Base-by-base conservation (phyloP, 257 asterid species). In the Handroanthus guayacan region DNA sequence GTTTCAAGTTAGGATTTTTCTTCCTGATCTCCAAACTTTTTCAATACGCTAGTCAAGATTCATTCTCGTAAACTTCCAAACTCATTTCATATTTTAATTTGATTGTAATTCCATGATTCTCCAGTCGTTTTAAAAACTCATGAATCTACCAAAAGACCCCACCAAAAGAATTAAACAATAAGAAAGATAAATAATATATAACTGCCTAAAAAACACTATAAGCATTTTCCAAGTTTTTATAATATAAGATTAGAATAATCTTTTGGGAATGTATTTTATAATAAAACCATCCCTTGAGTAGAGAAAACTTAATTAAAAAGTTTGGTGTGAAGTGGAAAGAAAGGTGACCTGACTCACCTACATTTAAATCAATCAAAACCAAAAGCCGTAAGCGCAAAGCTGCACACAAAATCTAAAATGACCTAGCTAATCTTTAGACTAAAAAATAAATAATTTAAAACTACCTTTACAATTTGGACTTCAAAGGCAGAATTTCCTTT, bases 391-490 rank as follows among this genome's bases (percentile, higher is more conserved):
- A 67, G 58, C 65, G 50, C 20, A 54, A 75, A 54, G 77, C 77
- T 68, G 43, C 11, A 18, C 25, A 45, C 31, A 47, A 71, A 74
- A 75, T 70, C 58, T 51, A 75, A 10, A 16, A 54, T 61, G 65
- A 41, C 65, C 75, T 39, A 51, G 76, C 82, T 72, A 69, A 72
- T 69, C 69, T 75, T 77, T 84, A 78, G 80, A 77, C 84, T 67
- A 74, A 69, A 62, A 44, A 7, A 5, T 12, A 54, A 51, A 14
- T 66, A 37, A 66, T 66, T 47, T 67, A 44, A 56, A 69, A 61
- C 82, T 44, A 43, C 60, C 88, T 84, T 68, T 80, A 67, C 78
- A 77, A 74, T 81, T 83, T 79, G 76, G 84, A 82, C 66, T 74
- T 69, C 73, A 10, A 78, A 65, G 52, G 63, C 84, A 74, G 82